A percentile compares a stretch with the other conserved stretches of the same genome.
phyloP scores from a whole-genome alignment of 2,329 filamentous ascomycete genomes.

The Sarocladium brachiariae region DNA sequence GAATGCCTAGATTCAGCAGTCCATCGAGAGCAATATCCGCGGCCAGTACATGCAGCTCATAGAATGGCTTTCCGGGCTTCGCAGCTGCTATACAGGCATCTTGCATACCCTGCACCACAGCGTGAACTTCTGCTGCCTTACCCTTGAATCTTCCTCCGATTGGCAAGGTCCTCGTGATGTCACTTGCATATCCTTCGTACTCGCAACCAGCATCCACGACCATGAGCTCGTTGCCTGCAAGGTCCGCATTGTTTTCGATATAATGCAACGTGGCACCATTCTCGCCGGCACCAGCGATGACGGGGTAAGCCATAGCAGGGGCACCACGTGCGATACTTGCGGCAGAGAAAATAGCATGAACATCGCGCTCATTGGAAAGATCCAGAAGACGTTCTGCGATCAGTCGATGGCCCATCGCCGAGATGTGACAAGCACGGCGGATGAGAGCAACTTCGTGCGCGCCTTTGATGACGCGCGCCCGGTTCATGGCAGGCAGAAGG shows the following conservation, averaged over 20 bases:
- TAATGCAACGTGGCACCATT: conserved; percentile 88
- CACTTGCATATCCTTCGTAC: conserved; percentile 77
- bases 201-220: conserved; percentile 86
- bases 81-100: conserved; percentile 62
- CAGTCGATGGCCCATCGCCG: conserved; percentile 66
- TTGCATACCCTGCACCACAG: conserved; percentile 77
- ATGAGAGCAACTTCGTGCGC: conserved; percentile 80
- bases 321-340: conserved; percentile 67
- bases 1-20: conserved; percentile 63
- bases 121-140: conserved; percentile 56
- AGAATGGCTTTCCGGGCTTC: conserved; percentile 62
- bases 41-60: conserved; percentile 66
- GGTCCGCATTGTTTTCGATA: conserved; percentile 65
- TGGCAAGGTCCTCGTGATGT: conserved; percentile 85
- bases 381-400: conserved; percentile 58
- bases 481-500: conserved; percentile 68
- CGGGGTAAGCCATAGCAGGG: conserved; percentile 73
- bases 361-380: conserved; percentile 71
- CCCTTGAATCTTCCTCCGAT: conserved; percentile 67
- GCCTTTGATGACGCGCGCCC: conserved; percentile 74
- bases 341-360: conserved; percentile 71
- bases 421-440: conserved; percentile 72
- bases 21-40: conserved; percentile 66
- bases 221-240: conserved; percentile 64
- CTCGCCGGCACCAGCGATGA: conserved; percentile 80